phyloP scores from a whole-genome alignment of 371 early-diverging fungal species.

The Saksenaea vasiformis region DNA sequence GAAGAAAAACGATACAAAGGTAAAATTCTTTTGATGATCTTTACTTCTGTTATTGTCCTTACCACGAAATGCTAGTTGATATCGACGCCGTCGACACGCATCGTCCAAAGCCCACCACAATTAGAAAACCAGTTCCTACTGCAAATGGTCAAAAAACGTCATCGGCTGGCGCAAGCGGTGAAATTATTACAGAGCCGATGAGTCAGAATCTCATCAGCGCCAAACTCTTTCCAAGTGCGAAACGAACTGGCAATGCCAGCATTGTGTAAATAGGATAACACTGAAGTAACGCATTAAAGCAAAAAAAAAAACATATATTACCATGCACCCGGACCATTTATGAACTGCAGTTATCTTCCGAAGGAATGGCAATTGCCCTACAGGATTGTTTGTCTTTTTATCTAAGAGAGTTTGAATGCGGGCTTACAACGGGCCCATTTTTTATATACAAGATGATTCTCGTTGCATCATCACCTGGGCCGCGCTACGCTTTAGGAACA shows the following conservation, averaged over 20 bases:
- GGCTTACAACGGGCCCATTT: too few relatives aligned
- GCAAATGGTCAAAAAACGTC: conserved; percentile 3
- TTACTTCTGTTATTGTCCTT: conserved; percentile 7
- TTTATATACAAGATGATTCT: too few relatives aligned
- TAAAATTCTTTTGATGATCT: conserved; percentile 5
- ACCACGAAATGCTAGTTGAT: conserved; percentile 45
- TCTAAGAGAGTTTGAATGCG: too few relatives aligned
- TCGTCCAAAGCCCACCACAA: conserved; percentile 50
- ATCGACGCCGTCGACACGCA: conserved; percentile 90
- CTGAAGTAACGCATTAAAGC: background rate
- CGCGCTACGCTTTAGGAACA: background rate
- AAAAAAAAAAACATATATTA: background rate
- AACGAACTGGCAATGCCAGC: conserved; percentile 6
- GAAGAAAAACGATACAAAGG: conserved; percentile 83
- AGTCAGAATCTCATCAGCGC: conserved; percentile 51
- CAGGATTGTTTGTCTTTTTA: too few relatives aligned
- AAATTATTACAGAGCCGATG: conserved; percentile 49
- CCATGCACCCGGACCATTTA: background rate
- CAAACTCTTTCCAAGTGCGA: conserved; percentile 32
- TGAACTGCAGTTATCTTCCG: too few relatives aligned
- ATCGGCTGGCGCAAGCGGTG: conserved; percentile 45
- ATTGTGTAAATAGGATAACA: conserved; percentile 3
- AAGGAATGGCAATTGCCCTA: too few relatives aligned
- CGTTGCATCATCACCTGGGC: background rate
- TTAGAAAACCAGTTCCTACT: conserved; percentile 8